These are phyloP conservation scores for Coffea eugenioides DNA, from an alignment of 257 asterid genomes.

Conservation along the genomic window DNA sequence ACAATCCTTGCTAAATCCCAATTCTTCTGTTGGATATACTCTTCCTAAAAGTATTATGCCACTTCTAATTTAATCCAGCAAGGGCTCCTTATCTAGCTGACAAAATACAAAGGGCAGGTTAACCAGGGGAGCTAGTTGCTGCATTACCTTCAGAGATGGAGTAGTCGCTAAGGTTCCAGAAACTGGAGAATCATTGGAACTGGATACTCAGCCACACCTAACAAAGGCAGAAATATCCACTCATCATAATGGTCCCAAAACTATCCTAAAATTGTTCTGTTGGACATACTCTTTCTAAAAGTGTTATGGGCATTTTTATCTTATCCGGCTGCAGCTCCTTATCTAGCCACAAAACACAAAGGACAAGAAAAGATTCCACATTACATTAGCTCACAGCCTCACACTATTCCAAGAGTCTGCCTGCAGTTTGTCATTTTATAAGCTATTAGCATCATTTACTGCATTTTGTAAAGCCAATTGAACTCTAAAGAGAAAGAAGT, in stretches of 20 bases:
- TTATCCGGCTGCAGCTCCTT: background rate
- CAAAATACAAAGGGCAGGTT: no score
- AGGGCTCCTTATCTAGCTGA: no score
- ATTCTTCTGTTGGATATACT: background rate
- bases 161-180: background rate
- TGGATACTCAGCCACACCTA: no score
- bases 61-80: no score
- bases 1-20: background rate
- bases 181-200: background rate
- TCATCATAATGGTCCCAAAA: background rate
- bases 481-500: no score
- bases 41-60: no score
- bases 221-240: no score
- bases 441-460: background rate
- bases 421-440: background rate
- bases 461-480: background rate
- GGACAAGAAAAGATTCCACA: background rate
- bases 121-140: no score
- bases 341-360: background rate
- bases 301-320: background rate
- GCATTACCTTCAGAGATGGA: background rate
- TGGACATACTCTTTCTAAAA: background rate
- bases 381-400: background rate
- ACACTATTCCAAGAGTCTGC: background rate
- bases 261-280: background rate